Evolutionary conservation across 371 early-diverging fungal species (phyloP).

Genomic region (Capillidium heterosporum): DNA sequence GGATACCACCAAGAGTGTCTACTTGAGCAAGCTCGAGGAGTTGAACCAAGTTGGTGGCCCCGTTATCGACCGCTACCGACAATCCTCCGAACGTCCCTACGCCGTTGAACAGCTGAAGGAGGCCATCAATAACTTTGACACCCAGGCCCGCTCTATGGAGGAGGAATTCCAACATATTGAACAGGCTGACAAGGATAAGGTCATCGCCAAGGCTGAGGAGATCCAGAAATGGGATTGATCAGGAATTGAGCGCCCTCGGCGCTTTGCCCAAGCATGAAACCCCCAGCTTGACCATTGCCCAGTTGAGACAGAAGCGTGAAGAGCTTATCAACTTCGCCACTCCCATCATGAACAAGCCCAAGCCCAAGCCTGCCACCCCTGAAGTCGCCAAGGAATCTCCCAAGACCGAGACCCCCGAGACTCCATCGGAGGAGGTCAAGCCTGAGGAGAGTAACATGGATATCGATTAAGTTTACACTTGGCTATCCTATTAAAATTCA

Average conservation of each 20-base stretch:
- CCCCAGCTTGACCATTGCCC: conserved; percentile 44
- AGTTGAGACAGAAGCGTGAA: conserved; percentile 62
- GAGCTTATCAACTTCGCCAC: conserved; percentile 10
- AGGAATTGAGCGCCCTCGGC: conserved; percentile 52
- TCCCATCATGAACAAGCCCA: conserved; percentile 78
- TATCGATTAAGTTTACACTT: background rate
- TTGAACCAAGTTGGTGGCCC: conserved; percentile 74
- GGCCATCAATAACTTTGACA: conserved; percentile 42
- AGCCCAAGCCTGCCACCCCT: conserved; percentile 41
- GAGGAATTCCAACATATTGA: conserved; percentile 79
- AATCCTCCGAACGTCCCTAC: conserved; percentile 67
- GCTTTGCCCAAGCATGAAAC: conserved; percentile 50
- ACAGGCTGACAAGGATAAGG: conserved; percentile 63
- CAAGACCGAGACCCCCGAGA: conserved; percentile 15
- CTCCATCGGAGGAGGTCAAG: conserved; percentile 18
- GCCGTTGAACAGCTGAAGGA: conserved; percentile 67
- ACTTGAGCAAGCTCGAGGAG: conserved; percentile 56
- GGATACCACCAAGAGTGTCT: conserved; percentile 76
- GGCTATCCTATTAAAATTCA: too few relatives aligned
- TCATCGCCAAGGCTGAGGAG: conserved; percentile 50
- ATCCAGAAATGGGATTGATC: conserved; percentile 80
- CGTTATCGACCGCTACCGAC: conserved; percentile 58
- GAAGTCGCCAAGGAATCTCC: conserved; percentile 30
- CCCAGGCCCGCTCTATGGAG: conserved; percentile 53
- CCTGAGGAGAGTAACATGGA: conserved; percentile 15